Percentiles rank a stretch among this genome's conserved stretches.
Conservation (phyloP, 2,329 filamentous ascomycete species). For the Xylariaceae sp. region DNA sequence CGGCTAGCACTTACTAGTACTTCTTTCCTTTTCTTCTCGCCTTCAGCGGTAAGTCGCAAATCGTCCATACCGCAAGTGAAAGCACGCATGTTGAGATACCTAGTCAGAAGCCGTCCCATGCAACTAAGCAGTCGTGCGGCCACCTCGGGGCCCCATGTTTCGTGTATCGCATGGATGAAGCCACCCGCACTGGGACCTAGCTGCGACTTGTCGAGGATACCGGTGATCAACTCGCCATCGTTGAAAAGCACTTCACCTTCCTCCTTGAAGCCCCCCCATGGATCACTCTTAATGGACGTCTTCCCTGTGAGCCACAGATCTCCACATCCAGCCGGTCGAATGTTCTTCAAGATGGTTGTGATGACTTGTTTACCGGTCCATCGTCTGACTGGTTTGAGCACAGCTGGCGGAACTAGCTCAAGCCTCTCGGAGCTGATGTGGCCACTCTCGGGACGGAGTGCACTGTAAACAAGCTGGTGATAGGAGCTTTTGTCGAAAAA, state of each 20-base stretch:
- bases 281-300: constrained; percentile 76
- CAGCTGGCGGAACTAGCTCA: constrained; percentile 78
- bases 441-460: constrained; percentile 85
- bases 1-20: constrained; percentile 70
- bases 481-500: constrained; percentile 90
- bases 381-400: constrained; percentile 78
- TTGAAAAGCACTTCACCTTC: constrained; percentile 84
- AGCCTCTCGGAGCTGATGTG: constrained; percentile 86
- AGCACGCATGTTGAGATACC: constrained; percentile 89
- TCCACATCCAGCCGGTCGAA: constrained; percentile 77
- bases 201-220: constrained; percentile 95
- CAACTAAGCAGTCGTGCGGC: constrained; percentile 90
- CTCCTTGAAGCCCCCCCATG: constrained; percentile 79
- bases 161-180: constrained; percentile 89
- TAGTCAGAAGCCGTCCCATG: constrained; percentile 86
- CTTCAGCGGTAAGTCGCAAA: constrained; percentile 80
- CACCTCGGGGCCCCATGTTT: constrained; percentile 86
- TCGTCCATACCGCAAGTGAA: constrained; percentile 99
- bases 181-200: constrained; percentile 88
- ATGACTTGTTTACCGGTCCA: constrained; percentile 99
- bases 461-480: constrained; percentile 91
- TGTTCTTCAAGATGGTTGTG: constrained; percentile 90
- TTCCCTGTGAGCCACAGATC: constrained; percentile 81
- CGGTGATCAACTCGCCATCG: constrained; percentile 85
- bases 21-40: constrained; percentile 74